Evolutionary conservation across 768 basidiomycete genomes (phyloP), one percentile per base, ranked within the genome.

Genomic region (Gymnopilus dilepis): DNA sequence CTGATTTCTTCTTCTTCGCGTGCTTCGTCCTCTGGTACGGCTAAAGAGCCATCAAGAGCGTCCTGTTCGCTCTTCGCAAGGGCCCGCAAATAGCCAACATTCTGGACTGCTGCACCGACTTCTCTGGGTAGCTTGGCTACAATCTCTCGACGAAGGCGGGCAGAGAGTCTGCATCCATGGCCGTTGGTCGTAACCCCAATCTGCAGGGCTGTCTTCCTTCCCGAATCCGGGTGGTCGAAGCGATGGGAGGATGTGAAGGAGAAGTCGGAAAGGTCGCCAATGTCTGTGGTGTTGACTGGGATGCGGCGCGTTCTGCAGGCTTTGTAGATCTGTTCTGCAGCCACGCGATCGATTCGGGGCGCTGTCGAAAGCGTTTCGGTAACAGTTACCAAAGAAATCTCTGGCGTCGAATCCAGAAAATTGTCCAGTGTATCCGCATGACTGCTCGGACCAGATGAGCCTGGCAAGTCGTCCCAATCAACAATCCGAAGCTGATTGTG

Each of bases 161-260:
- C 84, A 0, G 89, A 89, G 4, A 99, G 80, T 6, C 97, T 79
- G 68, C 97, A 98, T 1, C 95, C 97, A 63, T 90, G 86, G 0
- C 94, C 94, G 66, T 97, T 98, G 0, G 96, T 96, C 3, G 95
- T 92, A 2, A 98, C 84, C 0, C 90, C 92, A 21, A 99, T 76
- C 69, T 92, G 91, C 0, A 93, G 74, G 2, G 86, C 70, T 1
- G 84, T 84, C 15, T 80, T 76, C 34, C 72, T 71, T 4, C 81
- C 81, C 1, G 77, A 78, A 11, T 71, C 67, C 3, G 80, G 67
- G 69, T 87, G 84, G 7, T 80, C 72, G 68, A 97, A 95, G 3
- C 96, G 90, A 65, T 98, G 93, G 0, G 90, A 86, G 0, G 95
- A 85, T 0, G 91, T 83, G 76, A 97, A 95, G 0, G 91, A 88